phyloP scores from a whole-genome alignment of 805 yeast genomes.

The Wickerhamiella brachini region DNA sequence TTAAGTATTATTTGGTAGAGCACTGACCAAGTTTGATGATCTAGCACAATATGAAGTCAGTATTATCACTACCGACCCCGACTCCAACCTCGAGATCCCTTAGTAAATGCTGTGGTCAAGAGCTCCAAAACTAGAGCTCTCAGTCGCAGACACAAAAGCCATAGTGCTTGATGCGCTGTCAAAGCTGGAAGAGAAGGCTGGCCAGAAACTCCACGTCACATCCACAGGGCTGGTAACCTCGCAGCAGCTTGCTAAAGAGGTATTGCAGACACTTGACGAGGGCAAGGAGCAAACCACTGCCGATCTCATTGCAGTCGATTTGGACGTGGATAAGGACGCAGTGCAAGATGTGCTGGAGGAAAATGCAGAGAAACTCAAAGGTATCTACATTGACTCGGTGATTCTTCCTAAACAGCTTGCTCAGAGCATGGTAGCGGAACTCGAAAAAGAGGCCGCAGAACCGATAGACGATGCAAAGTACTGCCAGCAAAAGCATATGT shows the following conservation, averaged over 20 bases:
- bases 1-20: no score
- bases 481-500: conserved; percentile 6
- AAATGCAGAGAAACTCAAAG: not conserved
- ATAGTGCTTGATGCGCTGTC: conserved; percentile 3
- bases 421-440: conserved; percentile 26
- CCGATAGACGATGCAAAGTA: conserved; percentile 16
- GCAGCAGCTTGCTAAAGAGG: not conserved
- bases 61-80: not conserved
- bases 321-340: not conserved
- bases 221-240: conserved; percentile 3
- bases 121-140: not conserved
- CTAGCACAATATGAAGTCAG: no score
- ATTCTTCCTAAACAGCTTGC: conserved; percentile 1
- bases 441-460: conserved; percentile 21
- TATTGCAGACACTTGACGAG: conserved; percentile 1
- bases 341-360: not conserved
- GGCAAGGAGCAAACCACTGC: conserved; percentile 4
- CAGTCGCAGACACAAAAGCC: conserved; percentile 5
- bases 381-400: not conserved
- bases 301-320: conserved; percentile 1
- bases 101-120: conserved; percentile 1
- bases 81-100: not conserved
- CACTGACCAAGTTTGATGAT: no score
- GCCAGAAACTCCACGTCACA: conserved; percentile 5
- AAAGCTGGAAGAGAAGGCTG: conserved; percentile 1